A percentile compares a stretch with the other conserved stretches of the same genome.
phyloP scores from a whole-genome alignment of 441 rosid species.

The Raphanus hybrid region DNA sequence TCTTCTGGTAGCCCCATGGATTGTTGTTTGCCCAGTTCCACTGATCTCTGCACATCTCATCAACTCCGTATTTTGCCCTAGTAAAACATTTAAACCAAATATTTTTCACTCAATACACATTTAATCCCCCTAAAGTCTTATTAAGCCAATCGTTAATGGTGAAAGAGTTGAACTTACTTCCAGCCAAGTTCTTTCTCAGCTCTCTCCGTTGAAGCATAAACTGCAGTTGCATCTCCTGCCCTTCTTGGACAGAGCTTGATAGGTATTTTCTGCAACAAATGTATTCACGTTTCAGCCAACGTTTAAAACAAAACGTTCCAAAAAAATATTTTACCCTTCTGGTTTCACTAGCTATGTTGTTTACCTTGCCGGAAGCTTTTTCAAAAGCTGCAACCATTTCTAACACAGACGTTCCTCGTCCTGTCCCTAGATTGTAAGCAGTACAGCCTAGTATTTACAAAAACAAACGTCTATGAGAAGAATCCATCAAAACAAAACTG shows the following conservation, averaged over 20 bases:
- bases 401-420: slow-evolving; percentile 62
- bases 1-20: slow-evolving; percentile 65
- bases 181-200: slow-evolving; percentile 92
- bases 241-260: slow-evolving; percentile 78
- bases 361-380: slow-evolving; percentile 84
- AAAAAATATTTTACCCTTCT: not conserved
- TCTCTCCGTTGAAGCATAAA: slow-evolving; percentile 77
- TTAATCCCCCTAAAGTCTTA: not conserved
- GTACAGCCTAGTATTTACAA: slow-evolving; percentile 50
- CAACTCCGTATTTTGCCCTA: slow-evolving; percentile 75
- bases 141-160: slow-evolving; percentile 8
- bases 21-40: slow-evolving; percentile 74
- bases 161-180: slow-evolving; percentile 48
- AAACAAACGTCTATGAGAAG: not conserved
- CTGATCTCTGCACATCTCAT: slow-evolving; percentile 73
- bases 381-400: slow-evolving; percentile 82
- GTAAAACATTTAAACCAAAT: slow-evolving; percentile 13
- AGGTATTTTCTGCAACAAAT: slow-evolving; percentile 77
- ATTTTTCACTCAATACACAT: not conserved
- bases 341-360: slow-evolving; percentile 12
- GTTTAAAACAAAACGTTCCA: not conserved
- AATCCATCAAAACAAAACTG: not conserved
- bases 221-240: slow-evolving; percentile 89
- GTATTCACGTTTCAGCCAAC: slow-evolving; percentile 15
- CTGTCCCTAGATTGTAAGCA: slow-evolving; percentile 72